Evolutionary conservation across 177 flowering plant genomes (phyloP), one percentile per base, ranked within the genome.

Genomic region (Vitis hybrid): DNA sequence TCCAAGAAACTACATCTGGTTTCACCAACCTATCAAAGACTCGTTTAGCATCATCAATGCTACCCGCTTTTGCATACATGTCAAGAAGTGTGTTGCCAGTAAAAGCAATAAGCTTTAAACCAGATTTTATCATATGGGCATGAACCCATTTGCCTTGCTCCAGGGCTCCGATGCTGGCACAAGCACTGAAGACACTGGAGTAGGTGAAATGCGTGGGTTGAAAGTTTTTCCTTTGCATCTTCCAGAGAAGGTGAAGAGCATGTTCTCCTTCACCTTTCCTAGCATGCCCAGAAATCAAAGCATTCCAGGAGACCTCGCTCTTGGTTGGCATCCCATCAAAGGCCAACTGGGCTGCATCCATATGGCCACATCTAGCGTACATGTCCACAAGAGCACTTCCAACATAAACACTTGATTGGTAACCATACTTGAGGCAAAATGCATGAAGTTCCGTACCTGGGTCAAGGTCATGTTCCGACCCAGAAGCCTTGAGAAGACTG

Each of bases 291-390:
- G 91, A 87, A 76, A 88, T 88, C 73, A 90, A 71, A 69, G 92
- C 90, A 82, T 88, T 90, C 90, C 90, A 90, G 59, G 88, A 83
- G n/a, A 88, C 95, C 68, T 84, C 92, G 72, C 86, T 90, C 71
- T 78, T 85, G 6, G 62, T 71, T 11, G 24, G 67, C 74, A 88
- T 62, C 59, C 70, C 75, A 69, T 78, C 80, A 76, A 88, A 90
- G 1, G 82, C 73, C 12, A 56, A 33, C 64, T 64, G 75, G 7
- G 90, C 92, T 55, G 83, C 91, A 52, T 75, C 71, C 81, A 90
- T 77, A 15, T 17, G 59, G 3, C 78, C 88, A 71, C 76, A 79
- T 78, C 89, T 83, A 9, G 89, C 78, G 72, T 90, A 90, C 90
- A 87, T 84, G 63, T 88, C 91, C 60, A 90, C 74, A 64, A 88